Percentiles rank a stretch among this genome's conserved stretches.
These are phyloP conservation scores for Corchorus olitorius DNA, from an alignment of 345 rosid species.

Conservation along the genomic window DNA sequence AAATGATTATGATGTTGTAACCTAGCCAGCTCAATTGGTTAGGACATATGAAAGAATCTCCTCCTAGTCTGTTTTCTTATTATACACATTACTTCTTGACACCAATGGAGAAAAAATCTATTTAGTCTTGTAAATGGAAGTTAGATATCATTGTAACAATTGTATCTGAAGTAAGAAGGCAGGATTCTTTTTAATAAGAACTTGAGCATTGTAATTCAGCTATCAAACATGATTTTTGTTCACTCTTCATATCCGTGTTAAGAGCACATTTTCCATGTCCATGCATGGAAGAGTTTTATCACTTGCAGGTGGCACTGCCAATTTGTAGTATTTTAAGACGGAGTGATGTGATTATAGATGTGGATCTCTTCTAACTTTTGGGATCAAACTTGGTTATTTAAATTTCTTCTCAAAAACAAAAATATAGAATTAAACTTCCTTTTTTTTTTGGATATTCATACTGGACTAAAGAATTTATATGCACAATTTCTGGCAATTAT, in stretches of 20 bases:
- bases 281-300: neutral
- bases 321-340: neutral
- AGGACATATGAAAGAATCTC: neutral
- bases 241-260: neutral
- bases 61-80: neutral
- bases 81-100: neutral
- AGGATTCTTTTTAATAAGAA: neutral
- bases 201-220: neutral
- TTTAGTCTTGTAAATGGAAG: neutral
- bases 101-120: neutral
- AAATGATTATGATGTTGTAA: neutral
- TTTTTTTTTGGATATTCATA: neutral
- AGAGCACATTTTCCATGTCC: neutral
- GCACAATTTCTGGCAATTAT: neutral
- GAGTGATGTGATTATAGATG: slow-evolving; percentile 6
- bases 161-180: neutral
- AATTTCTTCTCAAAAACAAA: neutral
- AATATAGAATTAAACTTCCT: neutral
- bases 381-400: neutral
- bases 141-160: neutral
- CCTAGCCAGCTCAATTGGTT: neutral
- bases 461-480: neutral
- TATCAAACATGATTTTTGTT: neutral
- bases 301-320: neutral
- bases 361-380: neutral